A percentile compares a stretch with the other conserved stretches of the same genome.
These are phyloP conservation scores for Aureobasidium sp. DNA, from an alignment of 2,329 filamentous ascomycete species.

Conservation along the genomic window DNA sequence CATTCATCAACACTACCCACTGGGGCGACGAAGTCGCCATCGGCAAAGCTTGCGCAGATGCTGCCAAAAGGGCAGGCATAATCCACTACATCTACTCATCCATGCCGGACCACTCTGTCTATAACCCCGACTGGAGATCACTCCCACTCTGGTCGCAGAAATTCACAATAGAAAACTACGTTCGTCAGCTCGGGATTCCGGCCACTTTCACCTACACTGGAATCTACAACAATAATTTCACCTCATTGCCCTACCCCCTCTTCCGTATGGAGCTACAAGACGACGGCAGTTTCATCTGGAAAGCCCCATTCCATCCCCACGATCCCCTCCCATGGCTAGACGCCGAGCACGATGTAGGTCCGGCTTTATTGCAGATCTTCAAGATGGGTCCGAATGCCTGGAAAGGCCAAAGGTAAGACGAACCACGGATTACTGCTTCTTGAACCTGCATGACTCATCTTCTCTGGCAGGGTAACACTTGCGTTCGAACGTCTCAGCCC, in stretches of 20 bases:
- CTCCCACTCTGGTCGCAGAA: conserved; percentile 89
- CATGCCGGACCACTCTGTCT: conserved; percentile 88
- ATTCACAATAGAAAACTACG: conserved; percentile 85
- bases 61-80: conserved; percentile 74
- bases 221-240: conserved; percentile 99
- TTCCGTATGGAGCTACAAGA: conserved; percentile 88
- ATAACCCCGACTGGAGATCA: conserved; percentile 69
- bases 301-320: conserved; percentile 86
- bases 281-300: conserved; percentile 86
- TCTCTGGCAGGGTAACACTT: conserved; percentile 62
- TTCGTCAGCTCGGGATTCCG: conserved; percentile 72
- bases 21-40: conserved; percentile 92
- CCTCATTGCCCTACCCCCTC: conserved; percentile 80
- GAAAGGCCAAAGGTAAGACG: conserved; percentile 60
- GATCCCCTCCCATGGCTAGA: conserved; percentile 91
- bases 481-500: conserved; percentile 88
- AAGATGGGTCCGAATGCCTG: conserved; percentile 86
- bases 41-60: conserved; percentile 80
- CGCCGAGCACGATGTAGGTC: conserved; percentile 91
- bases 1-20: conserved; percentile 97
- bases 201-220: conserved; percentile 93
- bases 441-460: not conserved
- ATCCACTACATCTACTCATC: conserved; percentile 94
- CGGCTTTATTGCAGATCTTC: conserved; percentile 86
- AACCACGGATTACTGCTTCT: not conserved